Evolutionary conservation across 2,329 filamentous ascomycete species (phyloP).

Genomic region (Tolypocladium amazonense): DNA sequence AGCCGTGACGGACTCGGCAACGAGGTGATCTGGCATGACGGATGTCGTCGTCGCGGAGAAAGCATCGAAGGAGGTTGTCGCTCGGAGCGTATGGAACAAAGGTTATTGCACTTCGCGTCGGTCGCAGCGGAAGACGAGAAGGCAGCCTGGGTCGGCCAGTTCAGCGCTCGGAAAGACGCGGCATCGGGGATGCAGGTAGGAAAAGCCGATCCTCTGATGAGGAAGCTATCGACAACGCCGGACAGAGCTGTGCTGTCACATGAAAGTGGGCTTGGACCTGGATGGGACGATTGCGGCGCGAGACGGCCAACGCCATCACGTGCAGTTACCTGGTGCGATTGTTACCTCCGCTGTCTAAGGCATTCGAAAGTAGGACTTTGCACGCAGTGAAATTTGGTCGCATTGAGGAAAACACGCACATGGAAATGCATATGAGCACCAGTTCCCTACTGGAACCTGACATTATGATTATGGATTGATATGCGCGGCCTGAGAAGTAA

Average conservation of each 20-base stretch:
- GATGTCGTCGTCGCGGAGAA: slow-evolving; percentile 2
- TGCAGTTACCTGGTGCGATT: not conserved
- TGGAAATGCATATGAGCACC: not conserved
- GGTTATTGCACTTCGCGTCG: not conserved
- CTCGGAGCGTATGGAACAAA: not conserved
- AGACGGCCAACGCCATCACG: not conserved
- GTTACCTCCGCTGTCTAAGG: too few species aligned
- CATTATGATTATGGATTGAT: not conserved
- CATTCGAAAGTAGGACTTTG: not conserved
- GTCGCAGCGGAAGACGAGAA: not conserved
- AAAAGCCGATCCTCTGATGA: not conserved
- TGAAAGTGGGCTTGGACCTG: not conserved
- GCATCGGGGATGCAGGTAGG: not conserved
- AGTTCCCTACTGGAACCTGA: not conserved
- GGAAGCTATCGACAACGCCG: not conserved
- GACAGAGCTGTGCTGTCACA: not conserved
- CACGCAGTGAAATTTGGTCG: not conserved
- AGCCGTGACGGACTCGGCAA: slow-evolving; percentile 20
- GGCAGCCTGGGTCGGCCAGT: not conserved
- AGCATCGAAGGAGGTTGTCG: slow-evolving; percentile 2
- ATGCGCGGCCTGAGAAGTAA: not conserved
- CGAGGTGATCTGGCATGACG: slow-evolving; percentile 37
- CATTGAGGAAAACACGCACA: not conserved
- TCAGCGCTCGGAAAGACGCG: not conserved
- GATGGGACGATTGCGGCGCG: not conserved